Percentiles rank a stretch among this genome's conserved stretches.
These are phyloP conservation scores for Schizochytrium sp. DNA, from an alignment of 108 stramenopile genomes.

Conservation along the genomic window DNA sequence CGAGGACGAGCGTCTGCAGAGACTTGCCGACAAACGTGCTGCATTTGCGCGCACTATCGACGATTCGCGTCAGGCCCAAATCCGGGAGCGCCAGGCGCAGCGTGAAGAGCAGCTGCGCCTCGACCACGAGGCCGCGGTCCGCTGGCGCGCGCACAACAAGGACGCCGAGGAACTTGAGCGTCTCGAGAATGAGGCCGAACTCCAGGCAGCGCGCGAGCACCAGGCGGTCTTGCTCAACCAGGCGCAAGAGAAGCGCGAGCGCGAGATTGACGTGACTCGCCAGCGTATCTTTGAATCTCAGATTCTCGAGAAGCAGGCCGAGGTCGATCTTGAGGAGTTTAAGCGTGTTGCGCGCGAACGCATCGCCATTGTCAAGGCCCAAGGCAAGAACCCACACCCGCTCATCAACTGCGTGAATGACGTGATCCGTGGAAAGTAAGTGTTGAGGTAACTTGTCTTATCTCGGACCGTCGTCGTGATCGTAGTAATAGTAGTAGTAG, in stretches of 20 bases:
- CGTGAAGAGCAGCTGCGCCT: background rate
- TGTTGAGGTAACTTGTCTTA: background rate
- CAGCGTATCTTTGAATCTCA: background rate
- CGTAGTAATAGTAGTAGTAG: background rate
- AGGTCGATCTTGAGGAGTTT: background rate
- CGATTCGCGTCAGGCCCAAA: background rate
- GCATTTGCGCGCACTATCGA: slow-evolving; percentile 5
- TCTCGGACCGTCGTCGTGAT: background rate
- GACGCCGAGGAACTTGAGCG: background rate
- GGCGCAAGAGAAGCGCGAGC: slow-evolving; percentile 6
- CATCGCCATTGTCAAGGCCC: background rate
- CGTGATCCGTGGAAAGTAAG: background rate
- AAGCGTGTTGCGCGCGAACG: background rate
- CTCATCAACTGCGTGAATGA: background rate
- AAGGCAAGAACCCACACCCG: background rate
- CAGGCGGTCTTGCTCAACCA: background rate
- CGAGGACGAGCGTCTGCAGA: background rate
- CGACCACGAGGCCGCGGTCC: background rate
- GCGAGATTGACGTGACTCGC: background rate
- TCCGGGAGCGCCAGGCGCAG: background rate
- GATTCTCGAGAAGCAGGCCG: background rate
- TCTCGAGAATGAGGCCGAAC: background rate
- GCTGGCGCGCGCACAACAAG: background rate
- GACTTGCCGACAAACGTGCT: background rate
- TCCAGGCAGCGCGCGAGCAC: background rate